Evolutionary conservation across 192 early-diverging fungal genomes (phyloP), one percentile per base, ranked within the genome.

Genomic region (Umbelopsis isabellina): DNA sequence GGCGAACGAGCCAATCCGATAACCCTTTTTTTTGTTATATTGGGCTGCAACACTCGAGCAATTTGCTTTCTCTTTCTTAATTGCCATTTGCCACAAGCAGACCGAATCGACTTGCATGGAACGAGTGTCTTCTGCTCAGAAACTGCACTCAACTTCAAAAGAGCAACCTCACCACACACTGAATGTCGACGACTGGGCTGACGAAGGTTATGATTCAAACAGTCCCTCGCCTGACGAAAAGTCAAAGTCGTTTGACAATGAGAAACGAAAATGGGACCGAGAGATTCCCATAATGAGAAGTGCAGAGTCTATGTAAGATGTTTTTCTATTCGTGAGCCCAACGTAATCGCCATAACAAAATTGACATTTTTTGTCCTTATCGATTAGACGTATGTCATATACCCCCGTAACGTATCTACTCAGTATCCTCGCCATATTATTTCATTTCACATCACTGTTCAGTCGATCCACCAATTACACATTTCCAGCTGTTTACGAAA

Each of bases 261-360:
- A 27, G 16, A 21, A 51, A 35, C 46, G 58, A 65, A 61, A 48
- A 46, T 49, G 49, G 25, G 67, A 71, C 41, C 64, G 64, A 55
- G 75, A 77, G 50, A 77, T 77, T n/a, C 75, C 76, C 37, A 73
- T 78, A 35, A 27, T 78, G 20, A 73, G 70, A 73, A 78, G 72
- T 27, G 73, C 67, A 21, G 67, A 49, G 16, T 70, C 46, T 50
- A 78, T 78, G 76, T 78, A 73, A 78, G 68, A 13, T 23, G 33
- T 49, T 10, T 16, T 23, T 30, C 2, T 13, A 51, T 33, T 15
- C 11, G 20, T 20, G 18, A 66, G 22, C 11, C 22, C 13, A 47
- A 12, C 0, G 9, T 16, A 61, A 45, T 22, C 3, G 41, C 23
- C 37, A 41, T 41, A 46, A 5, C 21, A 20, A 10, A 47, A 72